Evolutionary conservation across 306 rosid genomes (phyloP).

Genomic region (Begonia fuchsioides): DNA sequence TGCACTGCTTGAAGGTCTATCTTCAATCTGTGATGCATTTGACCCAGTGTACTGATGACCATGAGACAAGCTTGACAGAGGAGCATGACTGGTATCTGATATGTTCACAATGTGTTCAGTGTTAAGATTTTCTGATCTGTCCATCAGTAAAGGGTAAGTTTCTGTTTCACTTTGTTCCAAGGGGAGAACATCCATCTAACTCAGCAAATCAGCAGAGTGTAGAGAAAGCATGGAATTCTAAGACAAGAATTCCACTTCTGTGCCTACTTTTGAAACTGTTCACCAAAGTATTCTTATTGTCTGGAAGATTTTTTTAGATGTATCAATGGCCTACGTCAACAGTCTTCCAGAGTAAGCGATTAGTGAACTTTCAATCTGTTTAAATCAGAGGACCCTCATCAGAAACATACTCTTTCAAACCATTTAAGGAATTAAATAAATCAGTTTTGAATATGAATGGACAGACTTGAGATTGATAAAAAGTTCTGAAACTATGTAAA

Average conservation of each 20-base stretch:
- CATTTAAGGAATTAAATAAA: not conserved
- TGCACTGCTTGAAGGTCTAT: slow-evolving; percentile 25
- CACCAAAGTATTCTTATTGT: slow-evolving; percentile 10
- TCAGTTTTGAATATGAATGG: not conserved
- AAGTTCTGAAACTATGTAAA: too few relatives aligned
- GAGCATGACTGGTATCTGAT: slow-evolving; percentile 29
- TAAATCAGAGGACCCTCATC: not conserved
- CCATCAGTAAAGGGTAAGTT: slow-evolving; percentile 45
- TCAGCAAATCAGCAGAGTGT: slow-evolving; percentile 19
- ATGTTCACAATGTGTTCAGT: slow-evolving; percentile 51
- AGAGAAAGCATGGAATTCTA: slow-evolving; percentile 25
- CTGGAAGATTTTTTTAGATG: slow-evolving; percentile 4
- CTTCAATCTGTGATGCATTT: slow-evolving; percentile 35
- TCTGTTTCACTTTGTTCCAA: slow-evolving; percentile 33
- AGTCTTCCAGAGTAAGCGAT: not conserved
- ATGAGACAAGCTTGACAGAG: slow-evolving; percentile 39
- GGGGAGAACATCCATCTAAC: slow-evolving; percentile 48
- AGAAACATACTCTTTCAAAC: not conserved
- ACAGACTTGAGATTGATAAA: not conserved
- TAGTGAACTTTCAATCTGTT: not conserved
- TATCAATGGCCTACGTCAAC: slow-evolving; percentile 4
- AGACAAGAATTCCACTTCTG: slow-evolving; percentile 6
- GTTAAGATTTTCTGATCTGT: slow-evolving; percentile 25
- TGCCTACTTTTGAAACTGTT: slow-evolving; percentile 13
- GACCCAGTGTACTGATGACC: slow-evolving; percentile 29